These are phyloP conservation scores for Bauhinia variegata DNA, from an alignment of 306 rosid genomes.

Conservation along the genomic window DNA sequence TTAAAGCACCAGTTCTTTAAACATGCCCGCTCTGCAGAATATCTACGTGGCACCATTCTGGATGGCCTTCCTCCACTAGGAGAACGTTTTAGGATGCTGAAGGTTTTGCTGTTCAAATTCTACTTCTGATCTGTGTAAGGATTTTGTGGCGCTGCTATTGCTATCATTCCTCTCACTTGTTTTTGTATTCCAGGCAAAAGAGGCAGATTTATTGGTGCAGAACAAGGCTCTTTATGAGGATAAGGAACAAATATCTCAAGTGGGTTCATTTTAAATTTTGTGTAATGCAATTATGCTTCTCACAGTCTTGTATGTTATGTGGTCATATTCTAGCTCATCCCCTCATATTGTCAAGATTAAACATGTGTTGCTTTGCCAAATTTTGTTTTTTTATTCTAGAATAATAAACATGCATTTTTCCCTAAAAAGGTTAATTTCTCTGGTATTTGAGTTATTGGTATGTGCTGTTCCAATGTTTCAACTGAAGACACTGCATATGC, in stretches of 20 bases:
- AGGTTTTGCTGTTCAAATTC: constrained; percentile 61
- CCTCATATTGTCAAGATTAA: constrained; percentile 6
- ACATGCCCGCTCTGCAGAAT: constrained; percentile 68
- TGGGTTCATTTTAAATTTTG: constrained; percentile 35
- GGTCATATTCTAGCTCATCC: constrained; percentile 19
- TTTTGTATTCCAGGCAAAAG: constrained; percentile 65
- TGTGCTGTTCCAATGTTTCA: not conserved
- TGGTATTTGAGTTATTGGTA: not conserved
- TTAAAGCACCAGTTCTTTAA: constrained; percentile 85
- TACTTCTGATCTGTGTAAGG: constrained; percentile 17
- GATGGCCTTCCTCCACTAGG: constrained; percentile 86
- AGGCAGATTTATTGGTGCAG: constrained; percentile 87
- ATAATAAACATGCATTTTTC: not conserved
- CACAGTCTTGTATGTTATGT: constrained; percentile 12
- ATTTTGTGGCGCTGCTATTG: constrained; percentile 10
- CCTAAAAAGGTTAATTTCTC: not conserved
- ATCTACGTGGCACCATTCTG: constrained; percentile 69
- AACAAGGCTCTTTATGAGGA: constrained; percentile 86
- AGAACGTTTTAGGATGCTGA: constrained; percentile 80
- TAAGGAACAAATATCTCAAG: constrained; percentile 91
- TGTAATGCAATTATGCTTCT: constrained; percentile 23
- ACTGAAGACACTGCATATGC: not conserved
- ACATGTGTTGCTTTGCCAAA: constrained; percentile 19
- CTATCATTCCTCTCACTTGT: constrained; percentile 25
- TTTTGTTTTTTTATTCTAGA: too few relatives aligned